phyloP scores from a whole-genome alignment of 768 basidiomycete genomes.

The Crepidotus variabilis region DNA sequence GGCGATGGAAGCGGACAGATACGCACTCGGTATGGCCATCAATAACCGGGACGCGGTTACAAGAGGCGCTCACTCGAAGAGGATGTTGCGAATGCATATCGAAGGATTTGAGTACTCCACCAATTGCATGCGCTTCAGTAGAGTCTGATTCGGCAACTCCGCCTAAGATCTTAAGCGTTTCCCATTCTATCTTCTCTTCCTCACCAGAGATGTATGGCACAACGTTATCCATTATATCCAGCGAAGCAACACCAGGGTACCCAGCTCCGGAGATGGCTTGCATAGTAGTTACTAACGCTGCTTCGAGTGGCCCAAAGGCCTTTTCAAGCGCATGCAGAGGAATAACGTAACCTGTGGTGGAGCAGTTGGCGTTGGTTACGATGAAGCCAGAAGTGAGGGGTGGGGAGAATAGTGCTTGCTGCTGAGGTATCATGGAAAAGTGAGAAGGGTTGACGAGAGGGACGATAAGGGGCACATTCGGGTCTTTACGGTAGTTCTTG shows the following conservation, averaged over 20 bases:
- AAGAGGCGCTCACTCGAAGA: slow-evolving; percentile 86
- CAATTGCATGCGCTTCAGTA: slow-evolving; percentile 14
- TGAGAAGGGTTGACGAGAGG: slow-evolving; percentile 92
- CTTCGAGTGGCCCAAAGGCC: slow-evolving; percentile 91
- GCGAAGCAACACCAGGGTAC: slow-evolving; percentile 88
- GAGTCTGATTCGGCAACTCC: slow-evolving; percentile 52
- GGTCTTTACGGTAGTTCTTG: slow-evolving; percentile 94
- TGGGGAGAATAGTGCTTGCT: slow-evolving; percentile 64
- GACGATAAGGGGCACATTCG: slow-evolving; percentile 90
- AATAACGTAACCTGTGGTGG: slow-evolving; percentile 89
- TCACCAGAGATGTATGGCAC: slow-evolving; percentile 93
- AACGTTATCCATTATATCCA: slow-evolving; percentile 96
- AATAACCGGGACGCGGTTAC: slow-evolving; percentile 93
- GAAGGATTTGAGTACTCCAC: slow-evolving; percentile 50
- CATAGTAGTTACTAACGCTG: slow-evolving; percentile 89
- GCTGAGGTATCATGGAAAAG: slow-evolving; percentile 79
- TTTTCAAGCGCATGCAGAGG: slow-evolving; percentile 89
- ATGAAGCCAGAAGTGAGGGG: slow-evolving; percentile 85
- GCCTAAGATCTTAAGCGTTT: slow-evolving; percentile 94
- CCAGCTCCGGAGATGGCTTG: slow-evolving; percentile 97
- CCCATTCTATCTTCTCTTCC: slow-evolving; percentile 99
- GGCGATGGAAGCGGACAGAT: slow-evolving; percentile 74
- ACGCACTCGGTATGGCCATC: slow-evolving; percentile 94
- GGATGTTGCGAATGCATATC: slow-evolving; percentile 83
- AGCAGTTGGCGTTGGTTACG: slow-evolving; percentile 98